Evolutionary conservation across 805 yeast species (phyloP).

Genomic region (Hagleromyces aurorensis): DNA sequence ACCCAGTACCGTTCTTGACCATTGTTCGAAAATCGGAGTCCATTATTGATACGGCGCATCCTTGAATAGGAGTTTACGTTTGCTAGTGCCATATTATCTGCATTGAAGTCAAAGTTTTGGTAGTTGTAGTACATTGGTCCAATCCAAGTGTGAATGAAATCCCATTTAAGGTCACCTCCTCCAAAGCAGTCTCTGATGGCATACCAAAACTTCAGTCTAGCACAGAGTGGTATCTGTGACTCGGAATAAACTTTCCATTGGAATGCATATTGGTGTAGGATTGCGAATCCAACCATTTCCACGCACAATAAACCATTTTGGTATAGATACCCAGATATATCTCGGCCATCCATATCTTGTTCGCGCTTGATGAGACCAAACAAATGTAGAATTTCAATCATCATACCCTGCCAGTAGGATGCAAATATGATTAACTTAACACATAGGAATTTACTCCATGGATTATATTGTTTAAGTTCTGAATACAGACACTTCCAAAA

Average conservation of each 20-base stretch:
- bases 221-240: conserved; percentile 56
- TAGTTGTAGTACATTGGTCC: conserved; percentile 73
- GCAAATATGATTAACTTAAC: conserved; percentile 93
- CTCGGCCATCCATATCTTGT: conserved; percentile 28
- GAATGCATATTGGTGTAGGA: conserved; percentile 85
- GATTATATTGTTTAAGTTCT: conserved; percentile 72
- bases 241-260: conserved; percentile 65
- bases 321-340: conserved; percentile 44
- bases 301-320: conserved; percentile 75
- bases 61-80: conserved; percentile 61
- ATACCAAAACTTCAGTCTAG: conserved; percentile 47
- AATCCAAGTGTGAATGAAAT: conserved; percentile 57
- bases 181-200: conserved; percentile 78
- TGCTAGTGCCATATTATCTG: conserved; percentile 38
- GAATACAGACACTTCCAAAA: conserved; percentile 87
- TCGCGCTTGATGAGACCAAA: conserved; percentile 36
- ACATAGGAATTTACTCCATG: conserved; percentile 88
- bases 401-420: conserved; percentile 92
- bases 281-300: conserved; percentile 78
- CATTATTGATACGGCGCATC: conserved; percentile 68
- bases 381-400: conserved; percentile 46
- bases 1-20: conserved; percentile 86
- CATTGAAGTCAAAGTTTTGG: conserved; percentile 73
- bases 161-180: conserved; percentile 67
- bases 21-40: conserved; percentile 69